Conservation (phyloP, 1,284 basidiomycete species). For the Taiwanofungus camphoratus region DNA sequence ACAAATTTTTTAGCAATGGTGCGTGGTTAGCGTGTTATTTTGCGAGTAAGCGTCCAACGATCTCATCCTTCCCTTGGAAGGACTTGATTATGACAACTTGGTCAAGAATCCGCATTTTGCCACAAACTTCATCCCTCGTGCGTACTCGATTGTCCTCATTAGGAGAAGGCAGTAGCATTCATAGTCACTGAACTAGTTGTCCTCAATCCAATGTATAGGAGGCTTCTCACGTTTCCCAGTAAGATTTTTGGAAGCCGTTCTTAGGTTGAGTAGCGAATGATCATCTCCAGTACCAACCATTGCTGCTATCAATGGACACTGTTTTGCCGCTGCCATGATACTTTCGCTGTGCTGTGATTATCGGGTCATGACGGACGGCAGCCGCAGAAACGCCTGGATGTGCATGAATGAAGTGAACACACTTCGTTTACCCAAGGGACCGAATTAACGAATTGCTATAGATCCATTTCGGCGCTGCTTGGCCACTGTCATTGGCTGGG, state of each 20-base stretch:
- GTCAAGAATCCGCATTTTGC: constrained; percentile 60
- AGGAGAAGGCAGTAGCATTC: no score
- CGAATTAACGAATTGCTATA: constrained; percentile 22
- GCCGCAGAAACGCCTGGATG: constrained; percentile 74
- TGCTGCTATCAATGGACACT: constrained; percentile 89
- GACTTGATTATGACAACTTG: constrained; percentile 67
- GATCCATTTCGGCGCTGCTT: constrained; percentile 79
- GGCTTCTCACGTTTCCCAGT: constrained; percentile 67
- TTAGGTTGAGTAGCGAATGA: neutral
- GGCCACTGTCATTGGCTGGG: constrained; percentile 69
- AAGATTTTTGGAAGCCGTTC: constrained; percentile 18
- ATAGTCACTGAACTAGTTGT: constrained; percentile 24
- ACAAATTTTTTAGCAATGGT: constrained; percentile 92
- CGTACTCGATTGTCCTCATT: no score
- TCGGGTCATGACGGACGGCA: constrained; percentile 84
- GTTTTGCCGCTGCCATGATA: constrained; percentile 84
- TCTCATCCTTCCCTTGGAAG: constrained; percentile 33
- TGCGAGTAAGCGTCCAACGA: neutral
- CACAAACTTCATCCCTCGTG: constrained; percentile 54
- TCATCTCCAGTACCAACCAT: constrained; percentile 68
- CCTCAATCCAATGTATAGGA: constrained; percentile 29
- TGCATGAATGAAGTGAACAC: constrained; percentile 86
- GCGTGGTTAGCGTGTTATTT: neutral
- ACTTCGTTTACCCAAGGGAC: neutral
- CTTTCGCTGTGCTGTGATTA: constrained; percentile 84